These are phyloP conservation scores for Xylariaceae sp. DNA, from an alignment of 2,329 filamentous ascomycete species.

Conservation along the genomic window DNA sequence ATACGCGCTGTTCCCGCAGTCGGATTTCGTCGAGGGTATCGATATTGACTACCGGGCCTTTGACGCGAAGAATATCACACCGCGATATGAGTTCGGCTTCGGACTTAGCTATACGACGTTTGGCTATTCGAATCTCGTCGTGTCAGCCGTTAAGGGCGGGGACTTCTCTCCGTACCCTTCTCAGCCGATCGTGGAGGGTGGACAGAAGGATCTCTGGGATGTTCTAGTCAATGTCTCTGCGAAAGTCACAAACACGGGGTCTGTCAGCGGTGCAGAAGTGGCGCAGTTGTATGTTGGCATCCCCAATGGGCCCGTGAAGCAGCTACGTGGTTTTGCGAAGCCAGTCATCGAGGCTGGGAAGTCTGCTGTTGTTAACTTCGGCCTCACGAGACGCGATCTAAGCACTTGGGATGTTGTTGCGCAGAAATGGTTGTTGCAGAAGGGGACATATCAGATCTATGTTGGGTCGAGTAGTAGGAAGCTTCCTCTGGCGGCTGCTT, in stretches of 20 bases:
- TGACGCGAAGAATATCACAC: constrained; percentile 51
- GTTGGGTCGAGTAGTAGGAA: constrained; percentile 50
- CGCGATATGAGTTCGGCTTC: constrained; percentile 62
- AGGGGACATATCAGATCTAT: constrained; percentile 39
- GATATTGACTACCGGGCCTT: constrained; percentile 65
- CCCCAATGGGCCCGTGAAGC: constrained; percentile 40
- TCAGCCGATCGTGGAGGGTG: constrained; percentile 40
- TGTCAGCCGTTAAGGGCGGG: constrained; percentile 15
- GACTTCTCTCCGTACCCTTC: constrained; percentile 37
- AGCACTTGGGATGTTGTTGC: constrained; percentile 59
- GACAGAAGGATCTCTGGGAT: constrained; percentile 47
- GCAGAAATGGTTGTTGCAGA: constrained; percentile 58
- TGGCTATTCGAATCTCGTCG: constrained; percentile 46
- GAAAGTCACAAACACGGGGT: constrained; percentile 62
- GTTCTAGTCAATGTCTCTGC: constrained; percentile 49
- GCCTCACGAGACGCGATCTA: constrained; percentile 57
- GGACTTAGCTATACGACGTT: constrained; percentile 67
- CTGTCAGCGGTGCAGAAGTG: constrained; percentile 58
- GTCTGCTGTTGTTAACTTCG: constrained; percentile 47
- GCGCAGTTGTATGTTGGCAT: constrained; percentile 56
- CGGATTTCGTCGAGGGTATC: constrained; percentile 52
- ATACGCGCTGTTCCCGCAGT: constrained; percentile 31
- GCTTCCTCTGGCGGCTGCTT: constrained; percentile 37
- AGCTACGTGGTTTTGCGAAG: constrained; percentile 62
- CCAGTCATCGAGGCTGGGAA: constrained; percentile 47